Evolutionary conservation across 2,329 filamentous ascomycete species (phyloP).

Genomic region (Venturia nashicola): DNA sequence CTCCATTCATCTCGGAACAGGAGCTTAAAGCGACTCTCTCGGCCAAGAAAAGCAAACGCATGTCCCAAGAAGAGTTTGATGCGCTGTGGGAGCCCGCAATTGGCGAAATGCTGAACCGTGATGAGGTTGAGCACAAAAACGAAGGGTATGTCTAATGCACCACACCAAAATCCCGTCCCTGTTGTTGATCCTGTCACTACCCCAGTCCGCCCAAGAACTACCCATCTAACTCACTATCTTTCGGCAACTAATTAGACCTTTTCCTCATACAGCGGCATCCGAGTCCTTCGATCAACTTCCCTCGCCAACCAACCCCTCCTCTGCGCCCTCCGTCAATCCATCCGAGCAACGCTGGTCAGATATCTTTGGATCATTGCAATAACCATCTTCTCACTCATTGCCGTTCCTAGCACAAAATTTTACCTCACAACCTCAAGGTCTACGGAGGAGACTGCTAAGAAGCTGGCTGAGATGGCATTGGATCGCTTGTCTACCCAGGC

Average conservation of each 20-base stretch:
- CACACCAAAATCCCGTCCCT: conserved; percentile 15
- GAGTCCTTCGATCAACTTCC: conserved; percentile 68
- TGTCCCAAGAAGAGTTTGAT: conserved; percentile 82
- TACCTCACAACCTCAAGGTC: conserved; percentile 38
- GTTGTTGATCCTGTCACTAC: conserved; percentile 17
- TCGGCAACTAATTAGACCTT: conserved; percentile 72
- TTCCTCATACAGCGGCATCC: conserved; percentile 60
- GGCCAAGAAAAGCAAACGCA: conserved; percentile 65
- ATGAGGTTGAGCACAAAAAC: conserved; percentile 45
- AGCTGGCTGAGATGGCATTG: conserved; percentile 72
- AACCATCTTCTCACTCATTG: conserved; percentile 8
- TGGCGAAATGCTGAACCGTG: conserved; percentile 52
- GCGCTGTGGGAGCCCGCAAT: conserved; percentile 70
- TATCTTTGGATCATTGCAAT: conserved; percentile 57
- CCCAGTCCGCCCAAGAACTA: conserved; percentile 12
- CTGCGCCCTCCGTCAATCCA: conserved; percentile 66
- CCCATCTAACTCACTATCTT: conserved; percentile 4
- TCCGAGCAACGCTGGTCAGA: conserved; percentile 71
- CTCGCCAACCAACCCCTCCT: conserved; percentile 81
- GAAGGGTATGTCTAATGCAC: conserved; percentile 43
- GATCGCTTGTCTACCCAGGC: conserved; percentile 68
- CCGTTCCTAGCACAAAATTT: conserved; percentile 16
- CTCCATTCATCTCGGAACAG: conserved; percentile 53
- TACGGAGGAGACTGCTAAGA: conserved; percentile 62
- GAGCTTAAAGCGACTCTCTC: conserved; percentile 68